These are phyloP conservation scores for Dioscorea alata DNA, from an alignment of 106 monocot genomes.

Conservation along the genomic window DNA sequence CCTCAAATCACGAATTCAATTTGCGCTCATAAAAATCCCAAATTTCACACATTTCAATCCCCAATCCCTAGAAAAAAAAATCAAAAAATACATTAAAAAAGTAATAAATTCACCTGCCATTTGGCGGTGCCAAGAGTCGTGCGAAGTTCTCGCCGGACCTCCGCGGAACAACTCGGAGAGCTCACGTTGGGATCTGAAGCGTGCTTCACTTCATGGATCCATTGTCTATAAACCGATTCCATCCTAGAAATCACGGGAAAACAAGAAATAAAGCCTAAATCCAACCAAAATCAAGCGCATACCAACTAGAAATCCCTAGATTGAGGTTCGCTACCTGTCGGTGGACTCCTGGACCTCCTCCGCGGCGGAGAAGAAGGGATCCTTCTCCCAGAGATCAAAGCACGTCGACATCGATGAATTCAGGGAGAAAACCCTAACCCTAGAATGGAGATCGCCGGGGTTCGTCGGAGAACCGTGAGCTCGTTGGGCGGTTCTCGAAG, in stretches of 20 bases:
- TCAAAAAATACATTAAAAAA: background rate
- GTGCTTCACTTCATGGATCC: background rate
- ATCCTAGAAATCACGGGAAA: background rate
- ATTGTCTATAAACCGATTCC: conserved; percentile 8
- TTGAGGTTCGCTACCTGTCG: conserved; percentile 8
- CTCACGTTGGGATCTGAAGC: background rate
- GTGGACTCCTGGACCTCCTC: conserved; percentile 25
- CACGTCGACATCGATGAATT: conserved; percentile 6
- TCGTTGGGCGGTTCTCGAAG: too few species aligned
- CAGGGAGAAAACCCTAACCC: background rate
- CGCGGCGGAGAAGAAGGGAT: conserved; percentile 23
- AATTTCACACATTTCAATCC: background rate
- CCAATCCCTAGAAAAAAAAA: background rate
- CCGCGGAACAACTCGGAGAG: background rate
- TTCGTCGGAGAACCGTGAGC: too few species aligned
- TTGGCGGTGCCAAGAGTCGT: conserved; percentile 5
- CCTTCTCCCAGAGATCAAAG: conserved; percentile 24
- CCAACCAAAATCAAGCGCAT: background rate
- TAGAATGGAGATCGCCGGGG: background rate
- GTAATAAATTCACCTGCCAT: conserved; percentile 4
- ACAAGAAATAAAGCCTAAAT: background rate
- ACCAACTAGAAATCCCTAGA: background rate
- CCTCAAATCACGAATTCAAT: too few species aligned
- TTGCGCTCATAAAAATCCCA: background rate
- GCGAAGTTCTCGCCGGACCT: conserved; percentile 1